Conservation (phyloP, 352 stramenopile species). For the Phytophthora idaei region DNA sequence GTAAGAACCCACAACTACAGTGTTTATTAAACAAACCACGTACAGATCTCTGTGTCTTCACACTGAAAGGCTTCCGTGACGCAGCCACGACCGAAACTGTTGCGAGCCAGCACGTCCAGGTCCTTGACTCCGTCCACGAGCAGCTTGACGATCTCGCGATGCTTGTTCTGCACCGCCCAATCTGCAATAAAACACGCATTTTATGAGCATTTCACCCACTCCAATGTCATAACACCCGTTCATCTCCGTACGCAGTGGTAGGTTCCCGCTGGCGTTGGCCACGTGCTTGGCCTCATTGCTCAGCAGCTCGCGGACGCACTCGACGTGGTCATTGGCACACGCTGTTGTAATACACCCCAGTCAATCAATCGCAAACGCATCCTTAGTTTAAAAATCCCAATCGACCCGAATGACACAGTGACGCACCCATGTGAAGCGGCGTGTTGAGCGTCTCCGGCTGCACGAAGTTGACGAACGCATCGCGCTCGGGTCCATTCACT, state of each 20-base stretch:
- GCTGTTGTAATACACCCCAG: slow-evolving; percentile 37
- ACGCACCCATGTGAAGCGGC: slow-evolving; percentile 83
- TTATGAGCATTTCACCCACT: slow-evolving; percentile 5
- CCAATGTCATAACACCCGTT: neutral
- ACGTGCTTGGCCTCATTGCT: slow-evolving; percentile 57
- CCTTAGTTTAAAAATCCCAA: slow-evolving; percentile 5
- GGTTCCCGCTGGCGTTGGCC: slow-evolving; percentile 78
- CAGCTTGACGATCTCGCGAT: slow-evolving; percentile 79
- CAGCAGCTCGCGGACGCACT: slow-evolving; percentile 71
- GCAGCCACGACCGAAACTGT: slow-evolving; percentile 80
- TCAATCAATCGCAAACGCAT: slow-evolving; percentile 3
- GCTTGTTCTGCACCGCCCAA: slow-evolving; percentile 89
- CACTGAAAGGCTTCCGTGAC: slow-evolving; percentile 86
- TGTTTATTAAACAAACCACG: slow-evolving; percentile 16
- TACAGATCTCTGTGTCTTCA: slow-evolving; percentile 87
- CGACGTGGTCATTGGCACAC: slow-evolving; percentile 77
- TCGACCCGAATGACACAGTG: neutral
- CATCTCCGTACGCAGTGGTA: slow-evolving; percentile 63
- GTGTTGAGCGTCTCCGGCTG: slow-evolving; percentile 81
- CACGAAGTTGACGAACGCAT: slow-evolving; percentile 70
- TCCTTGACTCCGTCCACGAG: slow-evolving; percentile 68
- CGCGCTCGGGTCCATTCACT: slow-evolving; percentile 17
- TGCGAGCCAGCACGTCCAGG: slow-evolving; percentile 85
- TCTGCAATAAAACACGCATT: slow-evolving; percentile 44
- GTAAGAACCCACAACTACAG: neutral